Base-by-base conservation (phyloP, 352 stramenopile species). In the Phytophthora kernoviae region DNA sequence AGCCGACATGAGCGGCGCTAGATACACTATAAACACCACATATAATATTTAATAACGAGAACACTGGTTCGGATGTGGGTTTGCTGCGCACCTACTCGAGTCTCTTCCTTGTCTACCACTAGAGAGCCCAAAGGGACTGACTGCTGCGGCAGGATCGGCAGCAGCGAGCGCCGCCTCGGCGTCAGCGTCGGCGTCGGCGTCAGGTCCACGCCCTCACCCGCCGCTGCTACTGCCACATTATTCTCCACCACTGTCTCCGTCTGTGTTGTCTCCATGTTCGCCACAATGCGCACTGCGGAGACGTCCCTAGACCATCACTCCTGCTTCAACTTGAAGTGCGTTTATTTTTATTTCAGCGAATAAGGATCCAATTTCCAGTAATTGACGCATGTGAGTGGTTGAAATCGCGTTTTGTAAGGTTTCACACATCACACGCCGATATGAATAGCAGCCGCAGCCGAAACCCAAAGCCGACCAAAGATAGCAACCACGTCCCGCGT, bases 1-100 rank as follows among this genome's bases (percentile, higher is more conserved):
- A 26, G 75, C 73, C 12, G 70, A 70, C 26, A 63, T 66, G 22
- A 82, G 36, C 2, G 73, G 73, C 1, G 67, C 63, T 46, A 76
- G 44, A 30, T 79, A 82, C 48, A 82, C 73, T 82, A 27, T 32
- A 42, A 20, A 15, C 8, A 33, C 36, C 33, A 18, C 36, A 14
- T 18, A 52, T 30, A 39, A 50, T 12, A 41, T 26, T 30, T 18
- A 45, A 34, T 12, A 39, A 5, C 45, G 8, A 45, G 18, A 51
- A 22, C 4, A 5, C n/a, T 2, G 40, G 17, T 2, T 54, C 24
- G 8, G 20, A 2, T 17, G 2, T 17, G 37, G n/a, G 15, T 34
- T 41, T 27, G 37, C 30, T 43, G 9, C 73, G 45, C 41, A 81
- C 73, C 73, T 48, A 81, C 45, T 46, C 54, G 73, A 50, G 46